These are phyloP conservation scores for Nasturtium officinale DNA, from an alignment of 345 rosid species.

Conservation along the genomic window DNA sequence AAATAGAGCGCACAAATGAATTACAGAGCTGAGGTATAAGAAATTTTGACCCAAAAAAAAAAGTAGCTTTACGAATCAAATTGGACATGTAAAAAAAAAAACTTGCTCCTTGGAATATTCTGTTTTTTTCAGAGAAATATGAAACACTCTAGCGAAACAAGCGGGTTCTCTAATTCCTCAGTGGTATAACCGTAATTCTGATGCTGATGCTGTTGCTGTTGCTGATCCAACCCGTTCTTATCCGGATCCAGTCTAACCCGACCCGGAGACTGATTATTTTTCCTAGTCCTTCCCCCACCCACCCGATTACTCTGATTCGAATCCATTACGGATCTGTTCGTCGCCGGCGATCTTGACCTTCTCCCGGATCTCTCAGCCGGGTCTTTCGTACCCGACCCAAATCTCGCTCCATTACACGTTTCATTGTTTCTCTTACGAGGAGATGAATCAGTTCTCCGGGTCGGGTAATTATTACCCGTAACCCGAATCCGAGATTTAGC, in stretches of 20 bases:
- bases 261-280: slow-evolving; percentile 64
- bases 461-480: slow-evolving; percentile 51
- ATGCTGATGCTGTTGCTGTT: background rate
- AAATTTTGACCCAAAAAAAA: too few species aligned
- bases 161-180: slow-evolving; percentile 77
- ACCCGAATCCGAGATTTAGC: slow-evolving; percentile 52
- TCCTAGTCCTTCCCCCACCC: slow-evolving; percentile 55
- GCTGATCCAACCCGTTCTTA: slow-evolving; percentile 35
- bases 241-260: slow-evolving; percentile 50
- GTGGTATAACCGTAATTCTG: slow-evolving; percentile 25
- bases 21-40: slow-evolving; percentile 15
- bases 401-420: slow-evolving; percentile 33
- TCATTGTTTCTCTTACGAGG: slow-evolving; percentile 49
- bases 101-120: background rate
- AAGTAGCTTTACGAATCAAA: slow-evolving; percentile 12
- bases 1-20: slow-evolving; percentile 17
- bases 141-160: slow-evolving; percentile 85
- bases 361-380: slow-evolving; percentile 68
- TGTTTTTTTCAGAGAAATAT: slow-evolving; percentile 59
- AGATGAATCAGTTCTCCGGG: slow-evolving; percentile 56
- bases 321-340: slow-evolving; percentile 55
- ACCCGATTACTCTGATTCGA: slow-evolving; percentile 43
- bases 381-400: slow-evolving; percentile 50
- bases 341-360: slow-evolving; percentile 71
- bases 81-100: background rate